Percentiles rank a stretch among this genome's conserved stretches.
These are phyloP conservation scores for Ascochyta fabae DNA, from an alignment of 2,329 filamentous ascomycete genomes.

Conservation along the genomic window DNA sequence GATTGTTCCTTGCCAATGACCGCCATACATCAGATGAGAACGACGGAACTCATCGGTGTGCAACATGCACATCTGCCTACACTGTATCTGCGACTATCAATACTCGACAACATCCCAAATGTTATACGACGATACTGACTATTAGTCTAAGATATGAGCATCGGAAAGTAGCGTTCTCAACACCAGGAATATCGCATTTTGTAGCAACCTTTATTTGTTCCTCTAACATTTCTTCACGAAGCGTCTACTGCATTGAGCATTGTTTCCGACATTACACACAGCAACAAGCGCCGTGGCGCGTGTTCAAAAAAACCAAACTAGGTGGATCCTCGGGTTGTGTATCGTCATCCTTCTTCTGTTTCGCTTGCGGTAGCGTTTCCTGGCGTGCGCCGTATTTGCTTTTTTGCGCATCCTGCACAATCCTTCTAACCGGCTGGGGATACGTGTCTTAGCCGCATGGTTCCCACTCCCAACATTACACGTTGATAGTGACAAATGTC, in stretches of 20 bases:
- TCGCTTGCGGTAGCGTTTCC: constrained; percentile 2
- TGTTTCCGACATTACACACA: neutral
- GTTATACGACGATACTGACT: neutral
- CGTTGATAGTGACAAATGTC: neutral
- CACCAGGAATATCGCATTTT: neutral
- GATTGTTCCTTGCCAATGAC: neutral
- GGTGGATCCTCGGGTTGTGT: neutral
- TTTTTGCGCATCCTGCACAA: constrained; percentile 8
- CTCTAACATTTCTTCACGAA: neutral
- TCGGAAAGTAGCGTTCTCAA: neutral
- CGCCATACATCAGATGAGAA: neutral
- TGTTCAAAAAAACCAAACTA: neutral
- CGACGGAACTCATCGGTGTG: neutral
- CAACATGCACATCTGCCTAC: neutral
- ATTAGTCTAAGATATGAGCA: neutral
- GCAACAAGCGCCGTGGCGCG: neutral
- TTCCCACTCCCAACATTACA: neutral
- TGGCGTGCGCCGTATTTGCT: constrained; percentile 1
- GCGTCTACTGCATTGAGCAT: constrained; percentile 2
- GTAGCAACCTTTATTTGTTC: neutral
- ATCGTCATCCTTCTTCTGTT: neutral
- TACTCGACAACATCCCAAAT: neutral
- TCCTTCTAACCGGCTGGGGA: neutral
- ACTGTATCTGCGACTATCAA: neutral
- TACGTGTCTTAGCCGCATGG: constrained; percentile 2